Percentiles rank a stretch among this genome's conserved stretches.
Conservation (phyloP, 495 filamentous ascomycete genomes). For the Neurospora africana region DNA sequence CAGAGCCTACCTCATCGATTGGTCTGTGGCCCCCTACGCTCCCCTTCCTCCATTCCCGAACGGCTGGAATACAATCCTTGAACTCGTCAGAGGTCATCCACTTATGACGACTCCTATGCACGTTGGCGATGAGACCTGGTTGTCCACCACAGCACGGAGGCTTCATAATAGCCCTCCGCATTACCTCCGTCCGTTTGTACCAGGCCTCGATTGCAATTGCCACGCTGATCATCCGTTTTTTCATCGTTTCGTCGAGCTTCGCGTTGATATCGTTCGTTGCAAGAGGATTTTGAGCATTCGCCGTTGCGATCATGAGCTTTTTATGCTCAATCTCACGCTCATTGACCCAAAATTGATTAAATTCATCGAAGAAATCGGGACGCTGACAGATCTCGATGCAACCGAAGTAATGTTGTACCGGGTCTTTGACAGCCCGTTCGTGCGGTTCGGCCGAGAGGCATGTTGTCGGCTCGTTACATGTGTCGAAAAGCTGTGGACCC, state of each 20-base stretch:
- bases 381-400: slow-evolving; percentile 21
- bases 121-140: not conserved
- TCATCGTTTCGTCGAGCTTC: not conserved
- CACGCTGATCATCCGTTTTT: slow-evolving; percentile 10
- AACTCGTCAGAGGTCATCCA: not conserved
- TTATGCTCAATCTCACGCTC: not conserved
- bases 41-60: not conserved
- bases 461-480: not conserved
- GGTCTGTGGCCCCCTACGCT: not conserved
- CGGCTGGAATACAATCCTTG: not conserved
- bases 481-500: not conserved
- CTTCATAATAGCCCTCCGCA: slow-evolving; percentile 9
- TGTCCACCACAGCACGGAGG: not conserved
- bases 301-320: not conserved
- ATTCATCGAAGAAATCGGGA: slow-evolving; percentile 8
- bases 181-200: slow-evolving; percentile 12
- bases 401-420: slow-evolving; percentile 22
- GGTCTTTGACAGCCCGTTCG: slow-evolving; percentile 12
- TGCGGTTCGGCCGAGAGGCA: slow-evolving; percentile 1
- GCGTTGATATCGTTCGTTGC: not conserved
- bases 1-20: not conserved
- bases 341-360: slow-evolving; percentile 9
- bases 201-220: slow-evolving; percentile 8
- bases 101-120: not conserved
- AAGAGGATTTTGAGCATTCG: not conserved